A percentile compares a stretch with the other conserved stretches of the same genome.
Evolutionary conservation across 2,329 filamentous ascomycete species (phyloP).

Genomic region (Trichophyton equinum): DNA sequence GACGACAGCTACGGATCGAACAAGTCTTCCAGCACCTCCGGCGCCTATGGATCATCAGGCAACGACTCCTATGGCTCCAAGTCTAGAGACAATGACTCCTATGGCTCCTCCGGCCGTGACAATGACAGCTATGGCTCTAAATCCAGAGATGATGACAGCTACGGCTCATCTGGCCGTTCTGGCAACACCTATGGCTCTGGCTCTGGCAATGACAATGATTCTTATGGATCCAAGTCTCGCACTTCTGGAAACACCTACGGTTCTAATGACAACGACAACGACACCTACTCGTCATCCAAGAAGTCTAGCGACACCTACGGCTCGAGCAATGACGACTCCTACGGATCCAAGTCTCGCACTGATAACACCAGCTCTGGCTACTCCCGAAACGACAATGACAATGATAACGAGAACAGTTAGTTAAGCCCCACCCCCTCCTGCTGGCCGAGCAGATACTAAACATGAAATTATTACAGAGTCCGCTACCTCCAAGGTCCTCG

Average conservation of each 20-base stretch:
- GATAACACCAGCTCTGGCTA: conserved; percentile 3
- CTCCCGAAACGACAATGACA: conserved; percentile 4
- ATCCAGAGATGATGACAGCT: neutral
- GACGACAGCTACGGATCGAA: conserved; percentile 2
- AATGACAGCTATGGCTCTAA: conserved; percentile 1
- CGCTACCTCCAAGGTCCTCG: conserved; percentile 6
- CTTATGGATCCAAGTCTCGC: neutral
- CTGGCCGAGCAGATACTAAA: neutral
- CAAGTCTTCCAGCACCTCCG: neutral
- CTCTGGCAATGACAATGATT: neutral
- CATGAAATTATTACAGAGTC: conserved; percentile 1
- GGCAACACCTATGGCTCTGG: conserved; percentile 3
- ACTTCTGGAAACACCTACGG: conserved; percentile 2
- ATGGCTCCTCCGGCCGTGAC: conserved; percentile 1
- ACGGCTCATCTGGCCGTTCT: neutral
- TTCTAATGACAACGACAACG: neutral
- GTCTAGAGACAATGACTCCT: neutral
- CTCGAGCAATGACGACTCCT: neutral
- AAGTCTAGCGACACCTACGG: neutral
- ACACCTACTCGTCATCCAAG: conserved; percentile 1
- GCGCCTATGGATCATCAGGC: neutral
- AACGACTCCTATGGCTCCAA: neutral
- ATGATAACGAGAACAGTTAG: conserved; percentile 8
- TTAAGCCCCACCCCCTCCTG: neutral
- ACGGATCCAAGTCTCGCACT: neutral